phyloP scores from a whole-genome alignment of 192 early-diverging fungal species.

The Rhizophagus sp. region DNA sequence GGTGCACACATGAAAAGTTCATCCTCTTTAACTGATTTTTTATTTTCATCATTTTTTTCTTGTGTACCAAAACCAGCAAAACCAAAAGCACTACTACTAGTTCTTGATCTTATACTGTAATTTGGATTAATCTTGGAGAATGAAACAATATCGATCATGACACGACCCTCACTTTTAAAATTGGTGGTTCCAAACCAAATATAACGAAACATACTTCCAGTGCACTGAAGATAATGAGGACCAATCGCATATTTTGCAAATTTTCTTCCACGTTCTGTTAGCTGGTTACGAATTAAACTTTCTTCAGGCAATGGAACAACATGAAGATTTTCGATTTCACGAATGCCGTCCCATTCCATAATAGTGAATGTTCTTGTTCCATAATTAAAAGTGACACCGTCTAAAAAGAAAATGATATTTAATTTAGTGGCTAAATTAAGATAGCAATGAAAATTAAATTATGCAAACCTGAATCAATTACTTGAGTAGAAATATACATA shows the following conservation, averaged over 20 bases:
- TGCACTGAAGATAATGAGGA: background rate
- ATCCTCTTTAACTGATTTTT: background rate
- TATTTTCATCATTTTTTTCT: too few relatives aligned
- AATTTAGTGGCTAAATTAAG: background rate
- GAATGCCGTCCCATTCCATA: background rate
- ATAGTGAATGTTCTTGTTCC: background rate
- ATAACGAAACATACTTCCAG: background rate
- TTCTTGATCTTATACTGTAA: background rate
- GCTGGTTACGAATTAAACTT: background rate
- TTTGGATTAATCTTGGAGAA: background rate
- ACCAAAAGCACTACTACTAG: too few relatives aligned
- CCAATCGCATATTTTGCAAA: background rate
- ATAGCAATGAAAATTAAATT: background rate
- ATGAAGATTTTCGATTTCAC: background rate
- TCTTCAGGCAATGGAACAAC: background rate
- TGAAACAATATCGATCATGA: background rate
- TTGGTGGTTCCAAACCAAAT: background rate
- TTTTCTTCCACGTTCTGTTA: background rate
- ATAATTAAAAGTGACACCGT: background rate
- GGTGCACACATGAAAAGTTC: background rate
- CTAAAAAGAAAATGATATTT: background rate
- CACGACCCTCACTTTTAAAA: background rate
- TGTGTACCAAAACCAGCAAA: too few relatives aligned
- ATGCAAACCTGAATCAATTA: background rate
- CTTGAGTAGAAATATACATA: background rate